These are phyloP conservation scores for Cenchrus americanus DNA, from an alignment of 176 grass and related monocot species.

Conservation along the genomic window DNA sequence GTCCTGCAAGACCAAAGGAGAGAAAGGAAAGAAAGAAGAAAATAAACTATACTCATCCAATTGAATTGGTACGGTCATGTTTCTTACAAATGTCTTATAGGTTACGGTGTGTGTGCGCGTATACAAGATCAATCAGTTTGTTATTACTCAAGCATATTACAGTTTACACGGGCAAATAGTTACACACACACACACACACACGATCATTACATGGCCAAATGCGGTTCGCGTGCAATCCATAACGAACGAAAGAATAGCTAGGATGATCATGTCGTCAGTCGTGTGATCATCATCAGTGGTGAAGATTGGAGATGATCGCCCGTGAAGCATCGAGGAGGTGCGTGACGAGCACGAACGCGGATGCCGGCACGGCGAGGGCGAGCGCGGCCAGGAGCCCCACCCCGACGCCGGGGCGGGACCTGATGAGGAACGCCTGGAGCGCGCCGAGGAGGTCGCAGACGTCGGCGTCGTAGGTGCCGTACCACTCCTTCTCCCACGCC, in stretches of 20 bases:
- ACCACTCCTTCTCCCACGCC: slow-evolving; percentile 64
- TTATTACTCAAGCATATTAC: too few species aligned
- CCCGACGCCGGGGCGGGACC: slow-evolving; percentile 49
- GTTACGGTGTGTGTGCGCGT: too few species aligned
- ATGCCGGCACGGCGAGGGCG: slow-evolving; percentile 47
- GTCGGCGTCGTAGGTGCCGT: slow-evolving; percentile 56
- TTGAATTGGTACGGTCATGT: too few species aligned
- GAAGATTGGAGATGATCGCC: not conserved
- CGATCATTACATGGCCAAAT: not conserved
- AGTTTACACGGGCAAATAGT: too few species aligned
- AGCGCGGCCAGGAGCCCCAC: slow-evolving; percentile 46
- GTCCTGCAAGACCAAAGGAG: too few species aligned
- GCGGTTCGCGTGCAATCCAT: too few species aligned
- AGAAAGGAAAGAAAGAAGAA: too few species aligned
- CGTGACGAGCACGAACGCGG: slow-evolving; percentile 14
- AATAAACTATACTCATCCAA: too few species aligned
- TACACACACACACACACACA: not conserved
- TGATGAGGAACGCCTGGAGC: slow-evolving; percentile 54
- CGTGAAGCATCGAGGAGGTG: slow-evolving; percentile 25
- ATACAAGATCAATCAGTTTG: too few species aligned
- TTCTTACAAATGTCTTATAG: too few species aligned
- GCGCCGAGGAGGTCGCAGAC: slow-evolving; percentile 45
- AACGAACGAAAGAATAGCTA: too few species aligned
- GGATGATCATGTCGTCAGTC: not conserved
- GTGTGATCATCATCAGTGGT: not conserved